A percentile compares a stretch with the other conserved stretches of the same genome.
Conservation (phyloP, 768 basidiomycete species). For the Rhizopogon vinicolor region DNA sequence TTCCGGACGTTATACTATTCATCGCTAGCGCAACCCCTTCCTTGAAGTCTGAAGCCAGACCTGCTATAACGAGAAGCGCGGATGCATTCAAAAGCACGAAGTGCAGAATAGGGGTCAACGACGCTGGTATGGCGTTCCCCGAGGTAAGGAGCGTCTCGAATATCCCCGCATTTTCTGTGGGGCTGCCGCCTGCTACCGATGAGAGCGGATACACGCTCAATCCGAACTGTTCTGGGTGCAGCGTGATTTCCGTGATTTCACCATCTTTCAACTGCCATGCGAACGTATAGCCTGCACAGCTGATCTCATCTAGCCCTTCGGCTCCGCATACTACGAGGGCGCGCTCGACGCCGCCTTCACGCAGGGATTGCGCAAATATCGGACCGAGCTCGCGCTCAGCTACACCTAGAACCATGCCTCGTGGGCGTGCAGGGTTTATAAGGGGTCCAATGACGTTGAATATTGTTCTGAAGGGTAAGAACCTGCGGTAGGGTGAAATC, state of each 20-base stretch:
- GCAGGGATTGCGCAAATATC: slow-evolving; percentile 74
- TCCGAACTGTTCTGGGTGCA: slow-evolving; percentile 78
- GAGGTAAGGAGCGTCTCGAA: slow-evolving; percentile 62
- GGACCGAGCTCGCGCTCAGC: slow-evolving; percentile 76
- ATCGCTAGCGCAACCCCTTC: slow-evolving; percentile 70
- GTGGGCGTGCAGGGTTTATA: slow-evolving; percentile 85
- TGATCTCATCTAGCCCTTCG: slow-evolving; percentile 93
- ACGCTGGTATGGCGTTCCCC: slow-evolving; percentile 49
- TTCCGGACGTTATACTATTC: slow-evolving; percentile 53
- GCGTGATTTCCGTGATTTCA: slow-evolving; percentile 50
- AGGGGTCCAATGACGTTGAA: slow-evolving; percentile 95
- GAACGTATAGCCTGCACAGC: slow-evolving; percentile 85
- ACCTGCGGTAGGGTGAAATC: slow-evolving; percentile 79
- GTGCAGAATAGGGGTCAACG: slow-evolving; percentile 63
- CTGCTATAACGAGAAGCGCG: slow-evolving; percentile 82
- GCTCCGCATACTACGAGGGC: slow-evolving; percentile 92
- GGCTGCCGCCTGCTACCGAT: slow-evolving; percentile 68
- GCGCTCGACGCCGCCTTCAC: slow-evolving; percentile 69
- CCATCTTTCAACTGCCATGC: slow-evolving; percentile 80
- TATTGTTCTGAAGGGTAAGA: slow-evolving; percentile 91
- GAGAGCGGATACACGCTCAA: slow-evolving; percentile 63
- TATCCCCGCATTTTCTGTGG: slow-evolving; percentile 75
- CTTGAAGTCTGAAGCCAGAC: slow-evolving; percentile 61
- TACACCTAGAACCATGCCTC: slow-evolving; percentile 89
- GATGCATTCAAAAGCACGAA: slow-evolving; percentile 92